Conservation (phyloP, 257 asterid species). For the Solanum microdontum region DNA sequence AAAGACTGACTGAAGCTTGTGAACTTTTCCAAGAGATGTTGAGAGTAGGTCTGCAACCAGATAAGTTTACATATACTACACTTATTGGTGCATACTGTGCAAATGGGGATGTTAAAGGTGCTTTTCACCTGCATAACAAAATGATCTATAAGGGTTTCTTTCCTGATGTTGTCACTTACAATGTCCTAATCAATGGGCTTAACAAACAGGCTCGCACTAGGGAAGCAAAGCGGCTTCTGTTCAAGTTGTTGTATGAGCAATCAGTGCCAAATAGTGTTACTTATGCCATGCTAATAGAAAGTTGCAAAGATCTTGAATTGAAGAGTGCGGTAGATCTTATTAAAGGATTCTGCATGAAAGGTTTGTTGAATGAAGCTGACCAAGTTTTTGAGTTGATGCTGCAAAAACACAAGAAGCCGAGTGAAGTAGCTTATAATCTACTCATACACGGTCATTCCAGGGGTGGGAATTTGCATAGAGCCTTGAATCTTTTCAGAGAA, state of each 20-base stretch:
- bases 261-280: constrained; percentile 49
- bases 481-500: constrained; percentile 44
- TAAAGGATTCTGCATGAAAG: constrained; percentile 88
- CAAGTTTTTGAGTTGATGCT: constrained; percentile 49
- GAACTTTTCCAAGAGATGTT: constrained; percentile 64
- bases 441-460: constrained; percentile 72
- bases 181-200: constrained; percentile 73
- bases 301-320: constrained; percentile 45
- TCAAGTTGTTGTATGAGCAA: constrained; percentile 53
- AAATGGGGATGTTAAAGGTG: constrained; percentile 50
- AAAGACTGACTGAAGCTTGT: constrained; percentile 52
- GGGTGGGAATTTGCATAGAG: constrained; percentile 48
- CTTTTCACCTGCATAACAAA: constrained; percentile 53
- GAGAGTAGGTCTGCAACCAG: constrained; percentile 50
- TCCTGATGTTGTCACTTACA: constrained; percentile 79
- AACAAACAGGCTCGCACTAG: constrained; percentile 51
- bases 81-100: constrained; percentile 64
- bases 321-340: constrained; percentile 47
- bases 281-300: constrained; percentile 55
- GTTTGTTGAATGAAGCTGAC: constrained; percentile 75
- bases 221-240: constrained; percentile 70
- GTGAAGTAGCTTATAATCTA: constrained; percentile 51
- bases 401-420: constrained; percentile 34
- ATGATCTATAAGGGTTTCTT: constrained; percentile 66
- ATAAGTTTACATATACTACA: constrained; percentile 69